Evolutionary conservation across 257 asterid genomes (phyloP).

Genomic region (Capsicum chinense): DNA sequence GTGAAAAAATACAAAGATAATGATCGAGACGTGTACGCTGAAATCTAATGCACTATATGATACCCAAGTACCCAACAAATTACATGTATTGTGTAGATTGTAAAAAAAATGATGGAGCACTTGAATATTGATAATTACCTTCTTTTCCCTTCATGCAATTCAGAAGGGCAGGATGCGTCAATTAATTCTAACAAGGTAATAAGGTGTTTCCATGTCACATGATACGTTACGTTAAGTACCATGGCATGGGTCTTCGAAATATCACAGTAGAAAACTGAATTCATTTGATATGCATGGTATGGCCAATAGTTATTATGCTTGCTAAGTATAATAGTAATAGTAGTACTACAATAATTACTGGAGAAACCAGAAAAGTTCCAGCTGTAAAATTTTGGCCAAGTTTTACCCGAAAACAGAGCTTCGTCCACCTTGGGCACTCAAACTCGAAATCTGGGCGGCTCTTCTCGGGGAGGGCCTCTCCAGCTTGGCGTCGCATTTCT

Average conservation of each 20-base stretch:
- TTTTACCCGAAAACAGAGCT: conserved; percentile 27
- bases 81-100: background rate
- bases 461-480: conserved; percentile 30
- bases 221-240: conserved; percentile 8
- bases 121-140: conserved; percentile 15
- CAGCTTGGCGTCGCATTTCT: background rate
- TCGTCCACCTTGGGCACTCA: conserved; percentile 29
- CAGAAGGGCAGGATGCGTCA: background rate
- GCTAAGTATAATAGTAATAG: background rate
- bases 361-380: background rate
- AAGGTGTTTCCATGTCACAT: background rate
- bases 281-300: background rate
- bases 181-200: background rate
- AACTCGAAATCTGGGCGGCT: background rate
- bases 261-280: background rate
- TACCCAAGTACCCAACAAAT: background rate
- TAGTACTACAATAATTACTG: conserved; percentile 8
- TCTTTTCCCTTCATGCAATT: background rate
- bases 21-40: background rate
- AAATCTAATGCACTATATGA: background rate
- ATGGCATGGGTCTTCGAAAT: background rate
- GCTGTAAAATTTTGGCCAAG: background rate
- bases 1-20: background rate
- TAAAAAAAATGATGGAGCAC: background rate
- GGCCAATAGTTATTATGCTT: background rate